Evolutionary conservation across 768 basidiomycete genomes (phyloP).

Genomic region (Trametes sanguinea): DNA sequence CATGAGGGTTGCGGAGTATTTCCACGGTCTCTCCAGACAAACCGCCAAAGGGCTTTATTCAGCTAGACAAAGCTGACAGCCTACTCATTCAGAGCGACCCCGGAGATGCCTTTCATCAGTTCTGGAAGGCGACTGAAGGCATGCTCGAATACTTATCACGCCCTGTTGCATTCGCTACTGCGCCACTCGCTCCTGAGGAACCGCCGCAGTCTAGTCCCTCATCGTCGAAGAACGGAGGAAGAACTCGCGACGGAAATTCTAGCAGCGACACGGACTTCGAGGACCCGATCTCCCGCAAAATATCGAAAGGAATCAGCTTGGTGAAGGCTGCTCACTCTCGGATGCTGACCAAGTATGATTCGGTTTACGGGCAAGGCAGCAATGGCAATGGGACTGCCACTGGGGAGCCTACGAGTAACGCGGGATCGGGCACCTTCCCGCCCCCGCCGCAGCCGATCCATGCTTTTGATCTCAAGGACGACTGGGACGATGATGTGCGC

Average conservation of each 20-base stretch:
- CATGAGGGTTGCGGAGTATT: no score
- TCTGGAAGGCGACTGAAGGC: conserved; percentile 87
- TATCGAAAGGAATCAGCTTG: conserved; percentile 47
- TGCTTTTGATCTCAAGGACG: conserved; percentile 37
- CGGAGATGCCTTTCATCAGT: conserved; percentile 84
- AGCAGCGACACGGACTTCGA: conserved; percentile 72
- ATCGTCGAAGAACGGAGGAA: background rate
- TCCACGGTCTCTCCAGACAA: no score
- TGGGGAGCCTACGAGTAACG: no score
- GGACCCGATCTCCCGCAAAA: conserved; percentile 58
- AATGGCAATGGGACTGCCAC: conserved; percentile 22
- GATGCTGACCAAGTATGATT: conserved; percentile 33
- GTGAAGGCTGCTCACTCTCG: conserved; percentile 32
- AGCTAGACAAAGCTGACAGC: background rate
- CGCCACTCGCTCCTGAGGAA: conserved; percentile 58
- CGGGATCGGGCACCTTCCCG: conserved; percentile 30
- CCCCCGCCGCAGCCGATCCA: conserved; percentile 27
- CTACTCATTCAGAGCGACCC: conserved; percentile 49
- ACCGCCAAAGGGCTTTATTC: no score
- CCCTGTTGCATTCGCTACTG: conserved; percentile 79
- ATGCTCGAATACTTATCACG: conserved; percentile 87
- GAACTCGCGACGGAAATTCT: conserved; percentile 50
- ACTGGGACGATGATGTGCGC: conserved; percentile 63
- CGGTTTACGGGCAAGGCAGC: conserved; percentile 9
- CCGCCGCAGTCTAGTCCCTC: conserved; percentile 23